A percentile compares a stretch with the other conserved stretches of the same genome.
These are phyloP conservation scores for Epichloe aotearoae DNA, from an alignment of 2,329 filamentous ascomycete genomes.

Conservation along the genomic window DNA sequence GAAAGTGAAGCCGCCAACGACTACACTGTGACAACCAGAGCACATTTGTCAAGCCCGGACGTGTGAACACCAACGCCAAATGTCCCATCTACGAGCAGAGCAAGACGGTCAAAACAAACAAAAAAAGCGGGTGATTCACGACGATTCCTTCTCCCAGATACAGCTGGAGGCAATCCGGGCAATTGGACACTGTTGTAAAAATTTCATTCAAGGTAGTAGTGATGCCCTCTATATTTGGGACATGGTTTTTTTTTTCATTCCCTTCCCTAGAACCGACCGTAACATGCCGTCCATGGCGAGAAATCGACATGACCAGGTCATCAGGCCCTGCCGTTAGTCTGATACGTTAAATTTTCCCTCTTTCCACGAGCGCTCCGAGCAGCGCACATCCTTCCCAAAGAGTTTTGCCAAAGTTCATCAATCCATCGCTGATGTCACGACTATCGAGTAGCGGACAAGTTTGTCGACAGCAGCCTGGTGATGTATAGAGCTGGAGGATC, in stretches of 20 bases:
- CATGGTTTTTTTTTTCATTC: constrained; percentile 26
- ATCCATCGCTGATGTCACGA: constrained; percentile 17
- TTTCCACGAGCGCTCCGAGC: constrained; percentile 8
- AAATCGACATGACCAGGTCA: constrained; percentile 22
- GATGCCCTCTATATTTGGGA: constrained; percentile 9
- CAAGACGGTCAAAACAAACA: background rate
- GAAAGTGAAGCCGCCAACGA: background rate
- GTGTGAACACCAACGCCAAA: too few relatives aligned
- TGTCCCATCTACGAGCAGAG: background rate
- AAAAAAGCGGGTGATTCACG: background rate
- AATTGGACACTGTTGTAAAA: background rate
- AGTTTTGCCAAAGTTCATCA: constrained; percentile 6
- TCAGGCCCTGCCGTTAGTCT: constrained; percentile 17
- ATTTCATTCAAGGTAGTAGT: background rate
- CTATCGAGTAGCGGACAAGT: constrained; percentile 5
- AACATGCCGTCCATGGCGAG: constrained; percentile 30
- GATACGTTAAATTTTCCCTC: constrained; percentile 9
- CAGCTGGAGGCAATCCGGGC: background rate
- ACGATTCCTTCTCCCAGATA: background rate
- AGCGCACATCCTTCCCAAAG: constrained; percentile 9
- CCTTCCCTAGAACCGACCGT: constrained; percentile 34
- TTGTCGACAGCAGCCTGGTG: constrained; percentile 3
- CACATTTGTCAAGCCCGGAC: too few relatives aligned
- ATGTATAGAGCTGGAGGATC: constrained; percentile 1
- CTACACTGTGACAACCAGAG: too few relatives aligned